Base-by-base conservation (phyloP, 2,329 filamentous ascomycete species). In the Nannizziopsis barbatae region DNA sequence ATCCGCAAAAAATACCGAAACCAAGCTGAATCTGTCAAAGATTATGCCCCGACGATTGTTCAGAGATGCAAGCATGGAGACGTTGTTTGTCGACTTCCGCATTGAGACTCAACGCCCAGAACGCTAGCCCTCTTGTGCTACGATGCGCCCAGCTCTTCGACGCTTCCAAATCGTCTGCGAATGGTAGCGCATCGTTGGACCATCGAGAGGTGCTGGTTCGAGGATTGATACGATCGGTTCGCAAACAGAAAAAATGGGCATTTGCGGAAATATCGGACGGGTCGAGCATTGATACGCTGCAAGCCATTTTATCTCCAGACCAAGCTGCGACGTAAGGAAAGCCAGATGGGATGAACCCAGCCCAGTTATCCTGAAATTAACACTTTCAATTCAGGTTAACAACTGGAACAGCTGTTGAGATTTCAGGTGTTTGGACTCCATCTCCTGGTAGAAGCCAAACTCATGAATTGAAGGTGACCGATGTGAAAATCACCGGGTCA, bases 191-290 rank as follows among this genome's bases (percentile, higher is more conserved):
- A 49, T 57, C 49, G 30, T 55, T 65, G 18, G 65, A 69, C 50
- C 59, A 66, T 51, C 58, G 64, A 51, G 58, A 68, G 47, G 57
- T 83, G 42, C 74, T 75, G 50, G 71, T 95, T 57, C 76, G 84
- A 62, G 90, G 89, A 52, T 90, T 84, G 70, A 75, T 95, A 48
- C 79, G 86, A 54, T 90, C 86, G 3, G 81, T 95, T 52, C 78
- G 90, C 53, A 85, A 86, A 64, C 88, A 93, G 72, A 94, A 95
- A 64, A 76, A 76, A 17, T 74, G 84, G 51, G 81, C 84, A 4
- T 96, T 98, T 68, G 83, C 89, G 45, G 79, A 87, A 51, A 73
- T 96, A 45, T 83, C 83, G 9, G 92, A 98, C 71, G 92, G 92
- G 39, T 93, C 88, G 10, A 87, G 84, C 37, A 72, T 86, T 56